A percentile compares a stretch with the other conserved stretches of the same genome.
These are phyloP conservation scores for Scolecobasidium constrictum DNA, from an alignment of 2,329 filamentous ascomycete genomes.

Conservation along the genomic window DNA sequence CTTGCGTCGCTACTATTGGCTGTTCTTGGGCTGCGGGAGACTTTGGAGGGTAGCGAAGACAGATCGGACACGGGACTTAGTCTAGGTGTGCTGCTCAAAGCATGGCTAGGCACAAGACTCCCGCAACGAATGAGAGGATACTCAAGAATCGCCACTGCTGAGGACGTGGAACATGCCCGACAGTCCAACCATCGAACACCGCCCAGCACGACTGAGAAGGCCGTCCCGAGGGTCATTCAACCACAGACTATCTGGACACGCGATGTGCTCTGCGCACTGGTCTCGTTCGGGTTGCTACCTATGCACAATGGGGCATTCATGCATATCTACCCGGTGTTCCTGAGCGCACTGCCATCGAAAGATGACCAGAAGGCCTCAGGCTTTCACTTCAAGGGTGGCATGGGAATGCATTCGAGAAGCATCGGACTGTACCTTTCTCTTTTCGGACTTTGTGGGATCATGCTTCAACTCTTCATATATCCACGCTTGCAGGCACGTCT, in stretches of 20 bases:
- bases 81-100: constrained; percentile 10
- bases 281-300: constrained; percentile 50
- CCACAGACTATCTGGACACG: constrained; percentile 27
- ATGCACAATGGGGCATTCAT: constrained; percentile 60
- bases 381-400: constrained; percentile 52
- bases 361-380: constrained; percentile 19
- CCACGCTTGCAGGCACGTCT: constrained; percentile 49
- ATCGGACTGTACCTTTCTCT: constrained; percentile 62
- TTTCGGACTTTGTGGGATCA: constrained; percentile 56
- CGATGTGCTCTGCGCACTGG: constrained; percentile 36
- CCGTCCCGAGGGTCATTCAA: constrained; percentile 19
- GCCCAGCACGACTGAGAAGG: too few species aligned
- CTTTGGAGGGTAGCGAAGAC: constrained; percentile 23
- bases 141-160: too few species aligned
- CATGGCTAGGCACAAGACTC: constrained; percentile 14
- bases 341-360: constrained; percentile 43
- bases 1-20: constrained; percentile 21
- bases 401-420: constrained; percentile 52
- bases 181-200: too few species aligned
- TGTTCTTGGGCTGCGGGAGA: constrained; percentile 25
- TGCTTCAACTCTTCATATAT: constrained; percentile 54
- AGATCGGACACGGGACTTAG: constrained; percentile 1
- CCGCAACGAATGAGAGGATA: too few species aligned
- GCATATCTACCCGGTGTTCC: constrained; percentile 56
- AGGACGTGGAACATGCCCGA: too few species aligned